Base-by-base conservation (phyloP, 2,329 filamentous ascomycete genomes). In the Xylaria sp. region DNA sequence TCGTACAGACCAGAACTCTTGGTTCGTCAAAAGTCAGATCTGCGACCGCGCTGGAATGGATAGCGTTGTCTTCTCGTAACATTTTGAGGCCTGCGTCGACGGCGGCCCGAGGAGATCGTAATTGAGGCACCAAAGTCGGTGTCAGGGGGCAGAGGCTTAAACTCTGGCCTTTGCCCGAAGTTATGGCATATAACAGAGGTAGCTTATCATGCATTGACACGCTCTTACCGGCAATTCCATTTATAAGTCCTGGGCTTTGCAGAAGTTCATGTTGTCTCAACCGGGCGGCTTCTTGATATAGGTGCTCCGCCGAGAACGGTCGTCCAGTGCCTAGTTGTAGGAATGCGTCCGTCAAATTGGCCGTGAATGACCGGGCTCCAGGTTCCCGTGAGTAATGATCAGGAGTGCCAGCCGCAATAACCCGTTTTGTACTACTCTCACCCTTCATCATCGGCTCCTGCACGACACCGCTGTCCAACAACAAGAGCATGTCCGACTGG, bases 1-100 rank as follows among this genome's bases (percentile, higher is more conserved):
- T 89, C 0, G 87, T 89, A 71, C 87, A 89, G 1, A 88, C 86
- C 10, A 89, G 75, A n/a, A 88, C 83, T 64, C 87, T 80, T 8
- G 82, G 79, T 67, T 89, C 85, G 31, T 88, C 85, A 67, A 89
- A 87, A 9, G 81, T 83, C 19, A 89, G 75, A 65, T 86, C 84
- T 4, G 81, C 77, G 1, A 83, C 80, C 2, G 80, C 78, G 17
- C 79, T 79, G 7, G 80, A 78, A 33, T 81, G 78, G 62, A 84
- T 81, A 37, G 78, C 68, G 25, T 78, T 73, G 29, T 81, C 79
- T 43, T 80, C 77, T 19, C 71, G 71, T 15, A 63, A 70, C 17
- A 64, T 59, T 62, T 58, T 76, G 31, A 67, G 60, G 17, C 73
- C 72, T n/a, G 68, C 68, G 19, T 75, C 72, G 7, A 65, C 63